Percentiles rank a stretch among this genome's conserved stretches.
Evolutionary conservation across 805 yeast genomes (phyloP).

Genomic region (Sugiyamaella americana): DNA sequence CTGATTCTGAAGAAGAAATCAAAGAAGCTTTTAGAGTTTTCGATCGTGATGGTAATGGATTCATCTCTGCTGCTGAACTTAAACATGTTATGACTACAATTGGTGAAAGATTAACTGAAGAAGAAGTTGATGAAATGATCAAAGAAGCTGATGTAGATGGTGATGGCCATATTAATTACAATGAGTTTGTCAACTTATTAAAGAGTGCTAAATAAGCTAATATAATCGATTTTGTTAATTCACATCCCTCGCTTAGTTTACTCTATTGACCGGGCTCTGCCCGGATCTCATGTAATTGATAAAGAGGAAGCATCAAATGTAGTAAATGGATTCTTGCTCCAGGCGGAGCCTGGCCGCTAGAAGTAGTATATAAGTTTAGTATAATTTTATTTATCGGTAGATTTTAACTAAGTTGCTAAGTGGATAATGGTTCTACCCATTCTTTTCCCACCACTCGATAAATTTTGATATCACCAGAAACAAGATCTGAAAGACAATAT

Average conservation of each 20-base stretch:
- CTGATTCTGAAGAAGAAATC: constrained; percentile 94
- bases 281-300: too few relatives aligned
- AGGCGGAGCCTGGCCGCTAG: not conserved
- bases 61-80: constrained; percentile 92
- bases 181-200: constrained; percentile 89
- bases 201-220: not conserved
- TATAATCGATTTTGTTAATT: too few relatives aligned
- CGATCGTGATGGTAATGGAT: constrained; percentile 91
- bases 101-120: constrained; percentile 94
- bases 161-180: constrained; percentile 95
- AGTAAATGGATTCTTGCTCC: too few relatives aligned
- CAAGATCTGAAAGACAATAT: constrained; percentile 25
- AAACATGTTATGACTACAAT: constrained; percentile 95
- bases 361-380: not conserved
- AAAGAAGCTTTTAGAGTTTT: constrained; percentile 97
- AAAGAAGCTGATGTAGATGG: constrained; percentile 80
- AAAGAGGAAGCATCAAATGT: too few relatives aligned
- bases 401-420: constrained; percentile 1
- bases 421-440: constrained; percentile 28
- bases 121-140: constrained; percentile 96
- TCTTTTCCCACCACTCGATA: constrained; percentile 30
- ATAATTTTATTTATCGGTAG: not conserved
- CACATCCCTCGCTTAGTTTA: too few relatives aligned
- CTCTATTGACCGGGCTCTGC: too few relatives aligned
- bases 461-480: constrained; percentile 27